phyloP scores from a whole-genome alignment of 1,139 yeast species.

The Torulaspora pretoriensis region DNA sequence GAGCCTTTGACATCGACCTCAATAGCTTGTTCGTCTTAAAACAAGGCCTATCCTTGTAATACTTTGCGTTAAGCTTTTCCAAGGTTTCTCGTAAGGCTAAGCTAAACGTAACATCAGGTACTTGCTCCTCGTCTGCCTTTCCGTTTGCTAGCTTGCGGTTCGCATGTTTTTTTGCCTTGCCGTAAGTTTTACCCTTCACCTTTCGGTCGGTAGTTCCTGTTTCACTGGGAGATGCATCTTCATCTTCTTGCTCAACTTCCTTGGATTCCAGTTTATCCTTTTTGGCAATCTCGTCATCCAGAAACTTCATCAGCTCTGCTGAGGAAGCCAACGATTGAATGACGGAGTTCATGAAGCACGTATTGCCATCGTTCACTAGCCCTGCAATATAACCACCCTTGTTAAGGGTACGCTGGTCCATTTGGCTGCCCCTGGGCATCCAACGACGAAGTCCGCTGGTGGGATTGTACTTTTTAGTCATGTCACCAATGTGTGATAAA shows the following conservation, averaged over 20 bases:
- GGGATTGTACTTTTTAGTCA: conserved; percentile 9
- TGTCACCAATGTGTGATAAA: conserved; percentile 11
- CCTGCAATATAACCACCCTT: conserved; percentile 82
- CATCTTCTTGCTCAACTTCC: conserved; percentile 23
- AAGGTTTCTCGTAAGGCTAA: conserved; percentile 49
- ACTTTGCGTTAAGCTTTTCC: conserved; percentile 52
- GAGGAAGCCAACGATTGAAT: conserved; percentile 81
- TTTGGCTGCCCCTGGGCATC: conserved; percentile 24
- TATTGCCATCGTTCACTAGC: conserved; percentile 81
- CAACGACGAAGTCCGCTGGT: conserved; percentile 23
- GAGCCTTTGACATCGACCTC: conserved; percentile 72
- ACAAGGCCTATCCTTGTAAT: conserved; percentile 48
- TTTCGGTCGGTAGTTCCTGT: conserved; percentile 1
- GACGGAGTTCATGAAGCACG: conserved; percentile 91
- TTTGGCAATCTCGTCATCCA: conserved; percentile 48
- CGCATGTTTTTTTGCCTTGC: conserved; percentile 22
- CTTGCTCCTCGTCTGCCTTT: conserved; percentile 26
- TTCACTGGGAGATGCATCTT: conserved; percentile 3
- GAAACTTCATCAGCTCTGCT: conserved; percentile 52
- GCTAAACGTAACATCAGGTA: conserved; percentile 44
- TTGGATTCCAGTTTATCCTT: conserved; percentile 36
- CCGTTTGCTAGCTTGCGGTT: conserved; percentile 16
- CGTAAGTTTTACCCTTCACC: conserved; percentile 18
- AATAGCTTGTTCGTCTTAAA: conserved; percentile 64
- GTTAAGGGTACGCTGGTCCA: conserved; percentile 25